Evolutionary conservation across 176 grass and related monocot species (phyloP), one percentile per base, ranked within the genome.

Genomic region (Luzula sylvatica): DNA sequence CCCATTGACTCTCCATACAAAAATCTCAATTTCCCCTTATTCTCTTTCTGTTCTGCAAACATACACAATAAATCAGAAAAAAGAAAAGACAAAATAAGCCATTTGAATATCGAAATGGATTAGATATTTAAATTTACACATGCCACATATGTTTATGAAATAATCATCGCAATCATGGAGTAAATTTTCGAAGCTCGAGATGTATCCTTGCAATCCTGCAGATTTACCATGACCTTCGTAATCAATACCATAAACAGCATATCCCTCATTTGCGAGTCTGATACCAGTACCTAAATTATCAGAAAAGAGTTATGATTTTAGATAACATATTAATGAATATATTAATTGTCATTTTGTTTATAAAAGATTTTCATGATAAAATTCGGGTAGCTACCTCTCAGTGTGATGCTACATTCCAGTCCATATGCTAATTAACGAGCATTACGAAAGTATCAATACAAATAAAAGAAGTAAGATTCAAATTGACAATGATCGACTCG

Each of bases 401-500:
- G 81, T 19, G 87, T 75, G 66, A 93, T 78, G 67, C 81, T 93
- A 45, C 81, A 93, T 55, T 93, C 87, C 81, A 86, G 75, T 3
- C 81, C 87, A 23, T 93, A 93, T 51, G 77, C 77, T 86, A 24
- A n/a, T n/a, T n/a, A n/a, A n/a, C n/a, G n/a, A n/a, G n/a, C n/a
- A n/a, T n/a, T n/a, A n/a, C n/a, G n/a, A n/a, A n/a, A n/a, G n/a
- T n/a, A n/a, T n/a, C n/a, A n/a, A n/a, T n/a, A n/a, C n/a, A n/a
- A n/a, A 12, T 28, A 52, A 60, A 51, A 63, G 6, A 9, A 42
- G 56, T n/a, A 2, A 25, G 50, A 15, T 62, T 16, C 6, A 42
- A 29, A n/a, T n/a, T n/a, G n/a, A 51, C 2, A 43, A 40, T 6
- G 19, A 3, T 65, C 25, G 14, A 8, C 8, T 12, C 18, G 41